A percentile compares a stretch with the other conserved stretches of the same genome.
Evolutionary conservation across 345 rosid species (phyloP).

Genomic region (Populus ilicifolia): DNA sequence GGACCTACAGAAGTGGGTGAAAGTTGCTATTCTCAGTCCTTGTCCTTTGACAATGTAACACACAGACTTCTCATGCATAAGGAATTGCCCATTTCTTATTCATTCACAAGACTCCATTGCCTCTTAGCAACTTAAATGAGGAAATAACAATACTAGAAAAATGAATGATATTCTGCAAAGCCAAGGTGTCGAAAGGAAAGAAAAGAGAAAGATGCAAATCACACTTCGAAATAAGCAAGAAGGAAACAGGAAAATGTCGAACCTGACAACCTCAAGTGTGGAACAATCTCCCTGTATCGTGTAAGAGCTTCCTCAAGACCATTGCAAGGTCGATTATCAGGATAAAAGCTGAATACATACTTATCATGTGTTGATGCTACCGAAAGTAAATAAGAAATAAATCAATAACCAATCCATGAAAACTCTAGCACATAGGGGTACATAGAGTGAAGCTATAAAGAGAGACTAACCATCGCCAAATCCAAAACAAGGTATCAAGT

Average conservation of each 20-base stretch:
- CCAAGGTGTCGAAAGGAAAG: not conserved
- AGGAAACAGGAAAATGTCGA: constrained; percentile 10
- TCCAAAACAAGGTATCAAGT: constrained; percentile 92
- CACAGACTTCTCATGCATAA: not conserved
- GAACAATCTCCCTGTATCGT: constrained; percentile 77
- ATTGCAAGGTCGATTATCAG: constrained; percentile 52
- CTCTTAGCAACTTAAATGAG: not conserved
- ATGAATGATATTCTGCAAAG: not conserved
- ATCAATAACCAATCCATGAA: constrained; percentile 15
- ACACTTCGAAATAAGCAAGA: constrained; percentile 6
- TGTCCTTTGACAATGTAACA: not conserved
- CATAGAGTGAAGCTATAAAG: constrained; percentile 4
- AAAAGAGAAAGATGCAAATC: not conserved
- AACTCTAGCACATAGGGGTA: not conserved
- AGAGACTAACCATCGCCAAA: constrained; percentile 83
- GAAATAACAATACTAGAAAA: not conserved
- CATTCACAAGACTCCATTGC: not conserved
- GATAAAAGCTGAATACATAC: constrained; percentile 71
- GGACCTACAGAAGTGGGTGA: constrained; percentile 51
- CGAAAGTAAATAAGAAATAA: constrained; percentile 10
- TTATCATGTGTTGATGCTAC: constrained; percentile 78
- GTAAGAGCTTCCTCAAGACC: constrained; percentile 76
- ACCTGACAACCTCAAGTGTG: constrained; percentile 75
- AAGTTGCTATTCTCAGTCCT: constrained; percentile 2
- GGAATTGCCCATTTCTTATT: not conserved